These are phyloP conservation scores for Metschnikowia shivogae DNA, from an alignment of 805 yeast genomes.

Conservation along the genomic window DNA sequence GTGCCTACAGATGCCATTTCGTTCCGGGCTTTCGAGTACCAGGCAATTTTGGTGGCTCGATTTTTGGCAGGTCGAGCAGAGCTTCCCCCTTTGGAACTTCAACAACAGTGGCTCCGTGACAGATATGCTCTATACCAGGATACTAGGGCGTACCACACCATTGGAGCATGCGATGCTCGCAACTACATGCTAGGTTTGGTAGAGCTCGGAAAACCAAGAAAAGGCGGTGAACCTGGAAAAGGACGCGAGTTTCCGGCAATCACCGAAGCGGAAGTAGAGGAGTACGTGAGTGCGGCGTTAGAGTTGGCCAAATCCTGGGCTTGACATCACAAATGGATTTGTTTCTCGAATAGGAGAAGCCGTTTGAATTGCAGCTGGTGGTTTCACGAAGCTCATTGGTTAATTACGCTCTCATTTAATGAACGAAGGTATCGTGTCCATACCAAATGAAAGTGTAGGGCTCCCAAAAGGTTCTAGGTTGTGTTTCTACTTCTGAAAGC, in stretches of 20 bases:
- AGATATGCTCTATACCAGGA: constrained; percentile 41
- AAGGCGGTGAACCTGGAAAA: neutral
- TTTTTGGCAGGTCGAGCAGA: constrained; percentile 52
- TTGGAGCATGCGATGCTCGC: constrained; percentile 30
- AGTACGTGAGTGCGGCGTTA: constrained; percentile 7
- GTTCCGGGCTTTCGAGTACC: constrained; percentile 56
- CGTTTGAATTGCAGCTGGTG: no score
- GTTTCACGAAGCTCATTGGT: no score
- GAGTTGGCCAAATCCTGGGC: constrained; percentile 9
- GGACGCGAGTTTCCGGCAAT: constrained; percentile 15
- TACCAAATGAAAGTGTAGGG: no score
- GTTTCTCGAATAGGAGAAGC: no score
- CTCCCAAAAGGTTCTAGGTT: no score
- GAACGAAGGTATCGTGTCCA: no score
- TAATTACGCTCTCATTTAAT: no score
- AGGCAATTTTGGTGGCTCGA: constrained; percentile 62
- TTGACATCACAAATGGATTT: neutral
- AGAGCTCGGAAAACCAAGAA: constrained; percentile 15
- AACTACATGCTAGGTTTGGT: constrained; percentile 22
- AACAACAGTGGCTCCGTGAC: constrained; percentile 39
- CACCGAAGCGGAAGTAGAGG: constrained; percentile 10
- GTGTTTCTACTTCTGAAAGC: no score
- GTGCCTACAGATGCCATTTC: constrained; percentile 61
- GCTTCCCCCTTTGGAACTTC: constrained; percentile 47
- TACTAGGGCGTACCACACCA: constrained; percentile 41